Conservation (phyloP, 257 asterid genomes). For the Solanum chaucha region DNA sequence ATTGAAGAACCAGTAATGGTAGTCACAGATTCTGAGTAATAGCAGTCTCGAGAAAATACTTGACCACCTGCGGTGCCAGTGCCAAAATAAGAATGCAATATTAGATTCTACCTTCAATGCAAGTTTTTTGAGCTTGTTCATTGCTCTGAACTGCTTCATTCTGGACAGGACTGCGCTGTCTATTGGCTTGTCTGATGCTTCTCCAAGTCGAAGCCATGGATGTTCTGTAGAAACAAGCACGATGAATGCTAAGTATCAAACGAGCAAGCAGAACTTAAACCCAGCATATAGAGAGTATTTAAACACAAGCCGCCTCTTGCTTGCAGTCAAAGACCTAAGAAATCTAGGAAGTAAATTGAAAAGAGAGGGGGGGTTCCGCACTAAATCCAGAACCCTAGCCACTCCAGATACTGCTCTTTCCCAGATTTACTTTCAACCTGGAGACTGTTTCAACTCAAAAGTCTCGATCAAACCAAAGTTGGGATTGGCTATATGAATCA, state of each 20-base stretch:
- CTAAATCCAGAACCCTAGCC: neutral
- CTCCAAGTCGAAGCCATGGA: slow-evolving; percentile 12
- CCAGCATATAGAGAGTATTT: neutral
- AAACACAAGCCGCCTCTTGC: neutral
- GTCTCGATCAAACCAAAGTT: neutral
- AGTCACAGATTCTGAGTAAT: neutral
- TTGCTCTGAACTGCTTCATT: slow-evolving; percentile 18
- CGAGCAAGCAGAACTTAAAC: neutral
- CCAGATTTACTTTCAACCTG: neutral
- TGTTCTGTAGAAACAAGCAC: slow-evolving; percentile 4
- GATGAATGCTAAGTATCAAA: neutral
- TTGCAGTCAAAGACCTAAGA: neutral
- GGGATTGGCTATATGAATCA: neutral
- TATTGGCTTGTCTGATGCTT: slow-evolving; percentile 16
- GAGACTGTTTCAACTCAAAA: neutral
- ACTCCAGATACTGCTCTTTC: neutral
- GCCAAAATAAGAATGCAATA: neutral
- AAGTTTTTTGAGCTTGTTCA: slow-evolving; percentile 15
- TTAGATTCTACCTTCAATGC: slow-evolving; percentile 8
- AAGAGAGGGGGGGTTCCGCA: neutral
- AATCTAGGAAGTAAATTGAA: neutral
- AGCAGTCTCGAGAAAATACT: neutral
- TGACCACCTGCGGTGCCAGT: neutral
- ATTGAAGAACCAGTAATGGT: neutral
- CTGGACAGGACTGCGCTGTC: slow-evolving; percentile 14